Percentiles rank a stretch among this genome's conserved stretches.
phyloP scores from a whole-genome alignment of 2,329 filamentous ascomycete genomes.

The Onygenales sp. region DNA sequence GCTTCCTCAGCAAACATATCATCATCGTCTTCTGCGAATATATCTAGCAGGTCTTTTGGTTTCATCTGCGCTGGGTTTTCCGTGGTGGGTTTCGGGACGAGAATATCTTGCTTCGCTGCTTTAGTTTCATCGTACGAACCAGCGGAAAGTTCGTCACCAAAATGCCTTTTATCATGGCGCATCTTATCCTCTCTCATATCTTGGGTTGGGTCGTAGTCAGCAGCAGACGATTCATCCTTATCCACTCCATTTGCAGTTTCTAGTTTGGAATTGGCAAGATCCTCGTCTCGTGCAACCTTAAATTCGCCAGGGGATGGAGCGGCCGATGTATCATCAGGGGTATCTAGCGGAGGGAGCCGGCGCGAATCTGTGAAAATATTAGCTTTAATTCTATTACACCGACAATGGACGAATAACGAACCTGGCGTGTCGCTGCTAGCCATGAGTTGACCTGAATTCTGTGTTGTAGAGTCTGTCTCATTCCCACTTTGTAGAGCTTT shows the following conservation, averaged over 20 bases:
- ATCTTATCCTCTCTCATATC: conserved; percentile 80
- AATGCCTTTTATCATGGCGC: conserved; percentile 56
- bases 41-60: conserved; percentile 53
- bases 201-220: conserved; percentile 80
- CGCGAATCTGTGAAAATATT: conserved; percentile 22
- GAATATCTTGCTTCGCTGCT: conserved; percentile 42
- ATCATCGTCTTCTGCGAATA: conserved; percentile 45
- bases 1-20: conserved; percentile 82
- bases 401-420: conserved; percentile 17
- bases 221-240: conserved; percentile 74
- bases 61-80: conserved; percentile 31
- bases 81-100: conserved; percentile 33
- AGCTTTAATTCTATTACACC: conserved; percentile 11
- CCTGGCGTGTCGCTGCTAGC: conserved; percentile 28
- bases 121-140: conserved; percentile 51
- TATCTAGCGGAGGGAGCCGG: conserved; percentile 35
- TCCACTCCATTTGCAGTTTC: conserved; percentile 35
- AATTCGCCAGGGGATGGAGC: conserved; percentile 50
- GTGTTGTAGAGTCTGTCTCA: conserved; percentile 47
- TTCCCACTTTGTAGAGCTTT: conserved; percentile 60
- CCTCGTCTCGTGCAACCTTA: conserved; percentile 56
- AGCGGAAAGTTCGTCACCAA: conserved; percentile 46
- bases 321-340: conserved; percentile 38
- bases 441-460: conserved; percentile 35
- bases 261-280: conserved; percentile 49